Conservation (phyloP, 2,329 filamentous ascomycete species). For the Botrytis sinoallii region DNA sequence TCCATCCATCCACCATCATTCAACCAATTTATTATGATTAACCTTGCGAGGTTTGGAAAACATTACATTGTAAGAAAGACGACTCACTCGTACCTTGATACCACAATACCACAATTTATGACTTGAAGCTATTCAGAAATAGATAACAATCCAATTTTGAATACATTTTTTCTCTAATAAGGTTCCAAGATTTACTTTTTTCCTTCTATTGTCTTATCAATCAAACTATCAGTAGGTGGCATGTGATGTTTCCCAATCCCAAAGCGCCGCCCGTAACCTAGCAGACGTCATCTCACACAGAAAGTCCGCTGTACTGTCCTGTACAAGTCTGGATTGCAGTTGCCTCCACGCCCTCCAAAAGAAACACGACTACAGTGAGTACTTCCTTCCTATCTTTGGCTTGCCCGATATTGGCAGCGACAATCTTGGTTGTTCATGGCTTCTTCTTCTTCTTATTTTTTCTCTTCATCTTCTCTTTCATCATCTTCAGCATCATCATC, state of each 20-base stretch:
- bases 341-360: conserved; percentile 19
- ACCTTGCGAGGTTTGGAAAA: not conserved
- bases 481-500: not conserved
- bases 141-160: not conserved
- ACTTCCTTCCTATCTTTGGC: conserved; percentile 12
- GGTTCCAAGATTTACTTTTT: not conserved
- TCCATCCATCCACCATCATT: not conserved
- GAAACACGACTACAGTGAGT: conserved; percentile 15
- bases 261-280: conserved; percentile 15
- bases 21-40: not conserved
- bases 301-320: conserved; percentile 7
- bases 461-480: not conserved
- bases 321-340: conserved; percentile 17
- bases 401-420: conserved; percentile 17
- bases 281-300: conserved; percentile 16
- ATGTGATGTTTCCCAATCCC: conserved; percentile 7
- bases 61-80: not conserved
- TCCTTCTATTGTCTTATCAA: not conserved
- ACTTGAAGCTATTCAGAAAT: conserved; percentile 8
- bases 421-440: conserved; percentile 16
- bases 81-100: too few species aligned
- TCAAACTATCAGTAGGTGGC: not conserved
- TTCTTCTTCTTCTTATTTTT: not conserved
- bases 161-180: not conserved
- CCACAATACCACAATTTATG: not conserved